Evolutionary conservation across 108 stramenopile genomes (phyloP).

Genomic region (Stephanodiscus triporus): DNA sequence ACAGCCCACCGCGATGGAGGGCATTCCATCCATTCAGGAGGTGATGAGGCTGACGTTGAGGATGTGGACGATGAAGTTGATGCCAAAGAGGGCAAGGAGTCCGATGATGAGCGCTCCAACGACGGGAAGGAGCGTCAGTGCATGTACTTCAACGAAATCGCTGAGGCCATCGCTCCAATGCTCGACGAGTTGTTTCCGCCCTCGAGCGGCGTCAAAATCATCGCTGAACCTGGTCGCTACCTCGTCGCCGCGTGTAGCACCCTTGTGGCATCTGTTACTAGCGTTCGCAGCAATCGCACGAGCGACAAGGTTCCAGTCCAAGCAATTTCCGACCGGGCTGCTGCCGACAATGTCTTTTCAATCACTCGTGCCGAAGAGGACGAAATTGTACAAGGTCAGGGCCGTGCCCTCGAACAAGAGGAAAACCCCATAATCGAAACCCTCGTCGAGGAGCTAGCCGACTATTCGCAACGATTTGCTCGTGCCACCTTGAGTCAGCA

Average conservation of each 20-base stretch:
- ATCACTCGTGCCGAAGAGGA: constrained; percentile 67
- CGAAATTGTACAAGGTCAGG: constrained; percentile 55
- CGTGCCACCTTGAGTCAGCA: constrained; percentile 63
- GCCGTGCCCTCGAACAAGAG: constrained; percentile 36
- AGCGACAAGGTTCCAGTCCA: constrained; percentile 30
- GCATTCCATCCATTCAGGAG: no score
- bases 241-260: constrained; percentile 83
- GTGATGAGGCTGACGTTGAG: no score
- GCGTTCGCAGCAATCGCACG: constrained; percentile 53
- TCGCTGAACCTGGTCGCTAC: constrained; percentile 95
- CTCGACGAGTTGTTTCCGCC: constrained; percentile 73
- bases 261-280: constrained; percentile 65
- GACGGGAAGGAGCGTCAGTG: constrained; percentile 38
- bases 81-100: no score
- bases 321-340: constrained; percentile 53
- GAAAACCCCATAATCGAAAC: constrained; percentile 52
- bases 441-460: constrained; percentile 56
- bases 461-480: constrained; percentile 64
- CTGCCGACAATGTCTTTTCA: constrained; percentile 49
- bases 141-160: constrained; percentile 83
- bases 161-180: constrained; percentile 63
- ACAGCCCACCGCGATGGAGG: no score
- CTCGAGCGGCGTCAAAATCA: constrained; percentile 71
- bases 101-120: no score
- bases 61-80: no score